Base-by-base conservation (phyloP, 441 rosid species). In the Raphanus hybrid region DNA sequence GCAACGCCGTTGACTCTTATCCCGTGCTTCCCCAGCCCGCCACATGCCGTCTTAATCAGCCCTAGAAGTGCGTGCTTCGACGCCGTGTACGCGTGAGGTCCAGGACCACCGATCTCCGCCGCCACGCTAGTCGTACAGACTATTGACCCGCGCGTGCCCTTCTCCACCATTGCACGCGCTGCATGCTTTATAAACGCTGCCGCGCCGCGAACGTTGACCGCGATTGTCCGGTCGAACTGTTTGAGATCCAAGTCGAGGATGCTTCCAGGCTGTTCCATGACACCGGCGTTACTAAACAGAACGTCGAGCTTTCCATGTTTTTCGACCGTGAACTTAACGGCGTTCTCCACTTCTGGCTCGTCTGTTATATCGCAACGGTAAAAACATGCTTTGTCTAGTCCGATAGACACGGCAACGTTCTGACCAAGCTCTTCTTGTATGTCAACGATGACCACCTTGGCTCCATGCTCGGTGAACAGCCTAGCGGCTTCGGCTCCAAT, bases 381-480 rank as follows among this genome's bases (percentile, higher is more conserved):
- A 8, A 16, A 54, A 54, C 59, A 15, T 54, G 59, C 59, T 54
- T 54, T 54, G 59, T 54, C 59, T 54, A 1, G 26, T 8, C 59
- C 59, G 59, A 54, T 54, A 54, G 59, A 54, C 2, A 7, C 26
- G 26, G 59, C 59, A 0, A 54, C 59, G 26, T 8, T 54, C 10
- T 54, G 26, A 54, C 59, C 59, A 3, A 54, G 59, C 26, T 16
- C 59, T 54, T 54, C 59, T 54, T 54, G 59, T 18, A 54, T 0
- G 59, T 54, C 59, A 6, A 16, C 59, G 59, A 54, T 54, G 26
- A 54, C 59, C 26, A 54, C 59, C 59, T 54, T 54, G 59, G 59
- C 59, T 54, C 59, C 59, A 18, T 54, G 59, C 59, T 54, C 59
- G 23, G 59, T 54, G 59, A 54, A 54, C 59, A 54, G 59, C 59